Evolutionary conservation across 2,329 filamentous ascomycete genomes (phyloP).

Genomic region (Whalleya microplaca): DNA sequence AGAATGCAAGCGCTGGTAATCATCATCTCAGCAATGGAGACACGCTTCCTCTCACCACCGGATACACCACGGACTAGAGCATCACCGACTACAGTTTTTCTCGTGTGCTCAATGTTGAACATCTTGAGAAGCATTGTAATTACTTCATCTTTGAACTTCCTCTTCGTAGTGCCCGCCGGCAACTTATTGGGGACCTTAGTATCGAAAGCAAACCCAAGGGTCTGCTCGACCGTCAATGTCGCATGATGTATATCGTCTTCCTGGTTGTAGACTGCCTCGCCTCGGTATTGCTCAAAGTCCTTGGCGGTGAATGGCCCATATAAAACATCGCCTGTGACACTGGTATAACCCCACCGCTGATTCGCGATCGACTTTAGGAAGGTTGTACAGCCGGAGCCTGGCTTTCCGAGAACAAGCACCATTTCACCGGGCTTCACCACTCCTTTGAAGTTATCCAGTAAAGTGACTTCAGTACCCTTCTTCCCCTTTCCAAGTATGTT

Average conservation of each 20-base stretch:
- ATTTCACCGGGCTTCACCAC: slow-evolving; percentile 83
- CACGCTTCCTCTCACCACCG: slow-evolving; percentile 78
- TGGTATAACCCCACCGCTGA: slow-evolving; percentile 61
- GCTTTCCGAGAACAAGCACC: slow-evolving; percentile 79
- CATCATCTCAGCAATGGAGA: slow-evolving; percentile 84
- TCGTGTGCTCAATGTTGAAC: slow-evolving; percentile 92
- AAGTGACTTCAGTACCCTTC: slow-evolving; percentile 72
- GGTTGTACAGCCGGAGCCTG: slow-evolving; percentile 73
- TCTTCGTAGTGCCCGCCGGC: slow-evolving; percentile 71
- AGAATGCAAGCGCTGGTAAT: slow-evolving; percentile 72
- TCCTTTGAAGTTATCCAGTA: slow-evolving; percentile 73
- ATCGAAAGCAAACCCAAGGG: slow-evolving; percentile 81
- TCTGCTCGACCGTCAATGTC: slow-evolving; percentile 86
- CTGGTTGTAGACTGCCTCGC: slow-evolving; percentile 84
- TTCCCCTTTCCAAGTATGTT: slow-evolving; percentile 66
- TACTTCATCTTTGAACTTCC: slow-evolving; percentile 76
- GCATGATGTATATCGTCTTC: slow-evolving; percentile 87
- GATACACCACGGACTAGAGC: slow-evolving; percentile 79
- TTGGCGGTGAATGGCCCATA: slow-evolving; percentile 76
- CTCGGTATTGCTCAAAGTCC: slow-evolving; percentile 75
- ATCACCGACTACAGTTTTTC: slow-evolving; percentile 83
- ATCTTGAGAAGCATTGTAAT: slow-evolving; percentile 78
- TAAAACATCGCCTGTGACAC: slow-evolving; percentile 67
- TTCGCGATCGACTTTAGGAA: slow-evolving; percentile 72
- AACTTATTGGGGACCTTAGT: slow-evolving; percentile 83